phyloP scores from a whole-genome alignment of 345 rosid species.

The Psidium friedrichsthalianum region DNA sequence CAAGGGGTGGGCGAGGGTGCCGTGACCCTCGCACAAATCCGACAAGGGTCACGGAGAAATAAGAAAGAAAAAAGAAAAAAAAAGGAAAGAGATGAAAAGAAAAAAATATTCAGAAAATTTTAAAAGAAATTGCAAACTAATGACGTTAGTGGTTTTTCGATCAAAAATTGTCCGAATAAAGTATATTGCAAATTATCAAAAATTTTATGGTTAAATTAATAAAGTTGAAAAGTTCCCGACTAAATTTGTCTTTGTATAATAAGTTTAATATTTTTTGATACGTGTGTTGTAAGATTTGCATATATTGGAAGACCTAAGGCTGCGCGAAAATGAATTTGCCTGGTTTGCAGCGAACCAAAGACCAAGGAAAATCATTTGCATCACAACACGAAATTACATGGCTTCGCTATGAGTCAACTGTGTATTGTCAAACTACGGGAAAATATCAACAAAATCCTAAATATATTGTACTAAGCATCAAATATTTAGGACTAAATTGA shows the following conservation, averaged over 20 bases:
- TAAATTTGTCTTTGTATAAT: accelerated
- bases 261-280: background rate
- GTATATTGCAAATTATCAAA: background rate
- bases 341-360: too few relatives aligned
- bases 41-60: background rate
- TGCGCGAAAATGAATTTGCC: too few relatives aligned
- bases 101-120: background rate
- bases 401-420: too few relatives aligned
- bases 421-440: too few relatives aligned
- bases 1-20: accelerated
- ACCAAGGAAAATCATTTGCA: too few relatives aligned
- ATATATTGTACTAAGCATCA: too few relatives aligned
- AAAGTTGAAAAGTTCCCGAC: accelerated
- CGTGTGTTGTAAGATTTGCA: too few relatives aligned
- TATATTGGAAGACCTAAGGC: too few relatives aligned
- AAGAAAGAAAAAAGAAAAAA: background rate
- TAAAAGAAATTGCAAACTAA: background rate
- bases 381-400: too few relatives aligned
- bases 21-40: background rate
- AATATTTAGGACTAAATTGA: too few relatives aligned
- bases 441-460: too few relatives aligned
- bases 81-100: background rate
- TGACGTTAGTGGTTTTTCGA: background rate
- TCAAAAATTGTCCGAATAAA: background rate
- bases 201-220: background rate